Base-by-base conservation (phyloP, 1,284 basidiomycete species). In the Leccinum pachyderme region DNA sequence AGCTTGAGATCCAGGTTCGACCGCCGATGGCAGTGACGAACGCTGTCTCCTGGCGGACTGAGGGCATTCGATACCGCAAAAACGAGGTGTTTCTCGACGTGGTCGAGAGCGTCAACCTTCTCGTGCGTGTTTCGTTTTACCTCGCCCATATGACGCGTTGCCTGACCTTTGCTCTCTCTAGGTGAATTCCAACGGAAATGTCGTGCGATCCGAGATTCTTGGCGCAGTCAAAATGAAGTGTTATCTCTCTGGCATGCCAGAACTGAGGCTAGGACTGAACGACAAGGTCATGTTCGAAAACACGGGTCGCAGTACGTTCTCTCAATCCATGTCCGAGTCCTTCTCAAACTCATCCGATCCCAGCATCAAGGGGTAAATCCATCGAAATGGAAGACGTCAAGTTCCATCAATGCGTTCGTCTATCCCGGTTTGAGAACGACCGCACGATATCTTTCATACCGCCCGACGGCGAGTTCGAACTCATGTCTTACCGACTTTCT, bases 371-470 rank as follows among this genome's bases (percentile, higher is more conserved):
- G 22, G 97, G 97, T 6, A 99, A 99, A 74, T 89, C 95, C 4
- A 97, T 99, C 67, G 97, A 99, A 75, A 98, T 99, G 93, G 97
- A 99, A 73, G 97, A 99, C 69, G 94, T 98, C 76, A 98, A 98
- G 72, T 99, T 99, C 77, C 97, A 99, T 72, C 97, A 99, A 79
- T 99, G 97, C 70, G 97, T 99, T 13, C 91, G 97, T n/a, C 81
- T 99, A n/a, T 92, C 95, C 7, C 86, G 96, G 13, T 99, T 99
- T 71, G 97, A 99, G 69, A 98, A 98, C 73, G 97, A 99, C 76
- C 87, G 97, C 56, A 99, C 96, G 2, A 99, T 99, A 72, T 94
- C 91, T 27, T 99, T 99, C 76, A 99, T 99, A 67, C 97, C 97
- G 0, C 97, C 97, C 2, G 97, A 99, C 70, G 97, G 97, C 62